phyloP scores from a whole-genome alignment of 768 basidiomycete species.

The Mycena latifolia region DNA sequence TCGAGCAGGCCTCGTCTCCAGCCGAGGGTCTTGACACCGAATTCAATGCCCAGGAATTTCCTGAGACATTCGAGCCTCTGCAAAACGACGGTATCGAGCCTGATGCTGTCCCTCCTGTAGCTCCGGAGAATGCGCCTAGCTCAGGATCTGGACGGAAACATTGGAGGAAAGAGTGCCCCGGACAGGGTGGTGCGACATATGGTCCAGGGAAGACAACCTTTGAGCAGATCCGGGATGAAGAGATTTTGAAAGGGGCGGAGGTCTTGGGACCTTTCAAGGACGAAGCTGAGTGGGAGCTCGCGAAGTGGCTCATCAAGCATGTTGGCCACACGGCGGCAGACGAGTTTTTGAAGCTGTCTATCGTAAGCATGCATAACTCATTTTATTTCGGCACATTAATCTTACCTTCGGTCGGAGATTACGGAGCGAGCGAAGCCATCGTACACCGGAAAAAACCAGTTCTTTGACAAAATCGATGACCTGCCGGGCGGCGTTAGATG shows the following conservation, averaged over 20 bases:
- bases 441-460: slow-evolving; percentile 7
- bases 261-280: slow-evolving; percentile 42
- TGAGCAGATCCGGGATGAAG: slow-evolving; percentile 22
- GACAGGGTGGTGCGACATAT: background rate
- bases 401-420: background rate
- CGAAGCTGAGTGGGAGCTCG: slow-evolving; percentile 47
- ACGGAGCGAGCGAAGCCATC: background rate
- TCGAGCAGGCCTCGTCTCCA: too few relatives aligned
- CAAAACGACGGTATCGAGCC: too few relatives aligned
- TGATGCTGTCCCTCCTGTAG: too few relatives aligned
- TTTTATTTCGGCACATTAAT: background rate
- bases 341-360: slow-evolving; percentile 29
- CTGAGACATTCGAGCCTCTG: too few relatives aligned
- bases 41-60: too few relatives aligned
- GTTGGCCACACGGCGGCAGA: slow-evolving; percentile 45
- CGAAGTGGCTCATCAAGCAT: slow-evolving; percentile 45
- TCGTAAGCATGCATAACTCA: background rate
- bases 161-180: too few relatives aligned
- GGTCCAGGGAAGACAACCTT: slow-evolving; percentile 17
- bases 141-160: background rate
- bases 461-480: slow-evolving; percentile 39
- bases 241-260: slow-evolving; percentile 28
- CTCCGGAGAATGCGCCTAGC: background rate
- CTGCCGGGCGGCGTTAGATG: slow-evolving; percentile 38
- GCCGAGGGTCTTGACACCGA: too few relatives aligned